These are phyloP conservation scores for Claviceps quebecensis DNA, from an alignment of 2,329 filamentous ascomycete genomes.

Conservation along the genomic window DNA sequence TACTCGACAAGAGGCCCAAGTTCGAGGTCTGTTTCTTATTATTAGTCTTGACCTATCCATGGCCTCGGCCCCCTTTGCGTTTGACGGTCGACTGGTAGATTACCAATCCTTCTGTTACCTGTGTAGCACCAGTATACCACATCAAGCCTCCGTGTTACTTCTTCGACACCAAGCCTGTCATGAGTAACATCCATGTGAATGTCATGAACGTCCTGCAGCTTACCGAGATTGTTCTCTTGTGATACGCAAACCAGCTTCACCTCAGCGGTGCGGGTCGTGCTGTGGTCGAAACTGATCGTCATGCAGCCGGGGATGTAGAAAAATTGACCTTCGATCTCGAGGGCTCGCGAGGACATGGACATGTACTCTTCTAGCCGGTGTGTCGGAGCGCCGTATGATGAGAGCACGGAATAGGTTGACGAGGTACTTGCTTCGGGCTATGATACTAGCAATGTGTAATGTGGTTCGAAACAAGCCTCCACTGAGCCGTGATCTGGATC, in stretches of 20 bases:
- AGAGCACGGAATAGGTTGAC: slow-evolving; percentile 72
- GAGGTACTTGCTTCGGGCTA: slow-evolving; percentile 70
- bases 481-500: slow-evolving; percentile 19
- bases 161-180: slow-evolving; percentile 58
- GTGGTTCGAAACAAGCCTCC: slow-evolving; percentile 33
- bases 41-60: slow-evolving; percentile 46
- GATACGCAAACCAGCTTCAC: slow-evolving; percentile 57
- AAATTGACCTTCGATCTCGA: slow-evolving; percentile 81
- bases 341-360: slow-evolving; percentile 74
- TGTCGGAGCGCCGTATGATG: slow-evolving; percentile 82
- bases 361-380: slow-evolving; percentile 88
- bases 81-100: slow-evolving; percentile 62
- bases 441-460: slow-evolving; percentile 51
- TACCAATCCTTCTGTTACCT: slow-evolving; percentile 37
- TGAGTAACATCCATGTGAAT: slow-evolving; percentile 76
- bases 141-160: slow-evolving; percentile 49
- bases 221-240: slow-evolving; percentile 60
- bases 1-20: slow-evolving; percentile 31
- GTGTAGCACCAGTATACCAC: slow-evolving; percentile 26
- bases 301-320: slow-evolving; percentile 85
- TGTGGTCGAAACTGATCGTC: slow-evolving; percentile 83
- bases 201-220: slow-evolving; percentile 58
- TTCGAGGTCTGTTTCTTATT: slow-evolving; percentile 35
- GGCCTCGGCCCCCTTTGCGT: slow-evolving; percentile 68
- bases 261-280: slow-evolving; percentile 59